Percentiles rank a stretch among this genome's conserved stretches.
Evolutionary conservation across 2,329 filamentous ascomycete species (phyloP).

Genomic region (Reticulascus tulasneorum): DNA sequence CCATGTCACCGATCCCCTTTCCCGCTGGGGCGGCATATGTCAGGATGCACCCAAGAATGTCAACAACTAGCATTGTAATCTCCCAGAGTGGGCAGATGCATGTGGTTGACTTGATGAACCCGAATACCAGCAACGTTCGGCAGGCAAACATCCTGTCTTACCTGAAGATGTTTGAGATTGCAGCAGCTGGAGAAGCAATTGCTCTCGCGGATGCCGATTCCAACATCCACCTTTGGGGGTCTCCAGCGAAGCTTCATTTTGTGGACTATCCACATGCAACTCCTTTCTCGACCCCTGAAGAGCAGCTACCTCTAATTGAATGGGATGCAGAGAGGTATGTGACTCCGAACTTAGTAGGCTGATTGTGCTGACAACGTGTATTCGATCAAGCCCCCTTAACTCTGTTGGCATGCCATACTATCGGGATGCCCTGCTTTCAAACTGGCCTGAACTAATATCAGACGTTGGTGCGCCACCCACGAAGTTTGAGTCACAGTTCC

Average conservation of each 20-base stretch:
- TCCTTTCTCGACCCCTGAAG: constrained; percentile 68
- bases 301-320: constrained; percentile 56
- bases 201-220: constrained; percentile 76
- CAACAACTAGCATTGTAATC: constrained; percentile 89
- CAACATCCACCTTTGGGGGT: constrained; percentile 83
- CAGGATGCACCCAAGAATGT: constrained; percentile 92
- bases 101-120: constrained; percentile 92
- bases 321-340: constrained; percentile 68
- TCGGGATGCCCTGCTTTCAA: constrained; percentile 78
- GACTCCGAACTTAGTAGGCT: constrained; percentile 3
- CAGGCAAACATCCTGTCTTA: constrained; percentile 72
- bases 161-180: constrained; percentile 78
- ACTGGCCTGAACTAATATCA: constrained; percentile 83
- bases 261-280: constrained; percentile 75
- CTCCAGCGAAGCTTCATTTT: constrained; percentile 79
- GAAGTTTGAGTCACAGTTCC: constrained; percentile 67
- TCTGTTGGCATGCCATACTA: constrained; percentile 91
- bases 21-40: constrained; percentile 92
- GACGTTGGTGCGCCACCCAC: constrained; percentile 80
- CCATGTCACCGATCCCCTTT: constrained; percentile 86
- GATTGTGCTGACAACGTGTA: not conserved
- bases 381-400: constrained; percentile 60
- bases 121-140: constrained; percentile 78
- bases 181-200: constrained; percentile 81
- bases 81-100: constrained; percentile 93